Conservation (phyloP, 257 asterid species). For the Fraxinus quadrangulata region DNA sequence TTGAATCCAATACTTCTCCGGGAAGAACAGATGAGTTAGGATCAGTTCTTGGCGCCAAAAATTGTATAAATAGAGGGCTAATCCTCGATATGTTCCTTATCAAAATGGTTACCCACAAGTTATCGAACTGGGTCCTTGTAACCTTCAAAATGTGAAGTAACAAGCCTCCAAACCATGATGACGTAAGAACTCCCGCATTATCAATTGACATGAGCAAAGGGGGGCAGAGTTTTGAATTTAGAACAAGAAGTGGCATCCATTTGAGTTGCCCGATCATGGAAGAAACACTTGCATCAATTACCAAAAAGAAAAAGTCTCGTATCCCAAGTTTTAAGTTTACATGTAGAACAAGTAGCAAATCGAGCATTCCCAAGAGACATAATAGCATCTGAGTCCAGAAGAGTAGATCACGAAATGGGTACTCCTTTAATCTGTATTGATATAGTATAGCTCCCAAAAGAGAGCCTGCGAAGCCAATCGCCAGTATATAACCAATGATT, state of each 20-base stretch:
- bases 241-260: constrained; percentile 97
- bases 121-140: constrained; percentile 60
- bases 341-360: constrained; percentile 65
- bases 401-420: constrained; percentile 71
- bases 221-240: constrained; percentile 85
- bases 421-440: constrained; percentile 66
- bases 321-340: constrained; percentile 72
- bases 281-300: constrained; percentile 75
- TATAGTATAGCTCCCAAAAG: constrained; percentile 72
- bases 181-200: constrained; percentile 71
- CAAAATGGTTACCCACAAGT: constrained; percentile 77
- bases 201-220: constrained; percentile 86
- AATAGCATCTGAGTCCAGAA: constrained; percentile 77
- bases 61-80: constrained; percentile 57
- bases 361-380: constrained; percentile 83
- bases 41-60: constrained; percentile 70
- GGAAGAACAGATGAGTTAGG: constrained; percentile 57
- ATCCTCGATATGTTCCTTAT: constrained; percentile 65
- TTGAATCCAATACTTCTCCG: constrained; percentile 36
- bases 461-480: constrained; percentile 81
- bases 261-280: constrained; percentile 75
- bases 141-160: constrained; percentile 66
- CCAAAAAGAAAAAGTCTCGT: constrained; percentile 69
- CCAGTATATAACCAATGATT: constrained; percentile 71
- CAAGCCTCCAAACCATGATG: constrained; percentile 88